Percentiles rank a stretch among this genome's conserved stretches.
Conservation (phyloP, 352 stramenopile species). For the Phytophthora agathidicida region DNA sequence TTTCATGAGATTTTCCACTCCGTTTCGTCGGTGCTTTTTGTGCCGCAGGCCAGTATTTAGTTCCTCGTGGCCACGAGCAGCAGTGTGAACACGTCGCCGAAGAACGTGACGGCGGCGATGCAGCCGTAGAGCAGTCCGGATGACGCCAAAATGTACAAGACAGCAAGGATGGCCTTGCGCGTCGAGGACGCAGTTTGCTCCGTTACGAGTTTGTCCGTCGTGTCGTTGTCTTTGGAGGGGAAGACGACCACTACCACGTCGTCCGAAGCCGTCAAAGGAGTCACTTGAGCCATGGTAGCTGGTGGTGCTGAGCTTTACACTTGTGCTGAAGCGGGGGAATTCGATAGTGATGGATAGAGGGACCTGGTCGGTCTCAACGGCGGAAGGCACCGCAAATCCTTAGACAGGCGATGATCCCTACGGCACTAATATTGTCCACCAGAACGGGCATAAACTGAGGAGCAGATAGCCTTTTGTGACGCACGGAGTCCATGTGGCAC, state of each 20-base stretch:
- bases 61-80: conserved; percentile 10
- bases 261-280: not conserved
- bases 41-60: not conserved
- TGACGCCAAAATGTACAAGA: conserved; percentile 14
- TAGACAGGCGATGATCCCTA: conserved; percentile 9
- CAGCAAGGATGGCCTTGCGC: conserved; percentile 2
- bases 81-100: conserved; percentile 22
- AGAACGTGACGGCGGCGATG: conserved; percentile 7
- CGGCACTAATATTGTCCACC: conserved; percentile 14
- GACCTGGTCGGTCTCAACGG: too few species aligned
- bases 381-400: too few species aligned
- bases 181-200: not conserved
- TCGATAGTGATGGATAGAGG: conserved; percentile 21
- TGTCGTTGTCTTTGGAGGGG: conserved; percentile 7
- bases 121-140: conserved; percentile 3
- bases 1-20: too few species aligned
- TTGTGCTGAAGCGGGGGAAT: not conserved
- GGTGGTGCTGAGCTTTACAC: not conserved
- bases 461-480: conserved; percentile 1
- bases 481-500: too few species aligned
- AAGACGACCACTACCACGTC: conserved; percentile 22
- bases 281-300: conserved; percentile 16
- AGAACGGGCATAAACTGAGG: not conserved
- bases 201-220: conserved; percentile 4
- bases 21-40: not conserved